Conservation (phyloP, 2,329 filamentous ascomycete species). For the Fusarium avenaceum region DNA sequence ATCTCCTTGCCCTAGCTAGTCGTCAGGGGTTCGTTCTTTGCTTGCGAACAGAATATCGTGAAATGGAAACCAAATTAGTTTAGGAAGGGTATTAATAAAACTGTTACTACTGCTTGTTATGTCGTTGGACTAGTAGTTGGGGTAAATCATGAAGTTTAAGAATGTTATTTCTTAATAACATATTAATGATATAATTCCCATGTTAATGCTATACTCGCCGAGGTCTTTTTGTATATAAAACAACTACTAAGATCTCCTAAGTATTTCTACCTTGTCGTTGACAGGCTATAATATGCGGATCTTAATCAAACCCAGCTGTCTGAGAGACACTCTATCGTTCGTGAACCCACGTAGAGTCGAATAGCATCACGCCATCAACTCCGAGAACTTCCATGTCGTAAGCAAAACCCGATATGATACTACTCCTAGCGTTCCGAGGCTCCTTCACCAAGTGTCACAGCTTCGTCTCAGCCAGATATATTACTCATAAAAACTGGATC, state of each 20-base stretch:
- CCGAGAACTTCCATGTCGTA: too few species aligned
- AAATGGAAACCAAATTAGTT: constrained; percentile 17
- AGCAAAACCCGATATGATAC: too few species aligned
- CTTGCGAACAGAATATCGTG: constrained; percentile 3
- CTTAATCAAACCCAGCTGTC: background rate
- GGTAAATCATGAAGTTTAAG: background rate
- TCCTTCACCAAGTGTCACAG: constrained; percentile 11
- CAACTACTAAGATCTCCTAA: background rate
- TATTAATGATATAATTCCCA: background rate
- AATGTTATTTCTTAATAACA: too few species aligned
- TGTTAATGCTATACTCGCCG: too few species aligned
- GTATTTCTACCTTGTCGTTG: background rate
- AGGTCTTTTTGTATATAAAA: background rate
- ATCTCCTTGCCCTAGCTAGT: background rate
- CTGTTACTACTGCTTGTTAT: background rate
- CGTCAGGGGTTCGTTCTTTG: constrained; percentile 7
- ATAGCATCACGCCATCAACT: too few species aligned
- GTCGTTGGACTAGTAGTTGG: too few species aligned
- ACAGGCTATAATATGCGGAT: background rate
- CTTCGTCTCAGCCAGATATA: constrained; percentile 18
- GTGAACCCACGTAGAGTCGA: background rate
- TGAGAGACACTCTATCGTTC: background rate
- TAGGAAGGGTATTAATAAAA: background rate
- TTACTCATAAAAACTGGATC: background rate
- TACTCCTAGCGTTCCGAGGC: constrained; percentile 10